These are phyloP conservation scores for Glycyrrhiza uralensis DNA, from an alignment of 306 rosid species.

Conservation along the genomic window DNA sequence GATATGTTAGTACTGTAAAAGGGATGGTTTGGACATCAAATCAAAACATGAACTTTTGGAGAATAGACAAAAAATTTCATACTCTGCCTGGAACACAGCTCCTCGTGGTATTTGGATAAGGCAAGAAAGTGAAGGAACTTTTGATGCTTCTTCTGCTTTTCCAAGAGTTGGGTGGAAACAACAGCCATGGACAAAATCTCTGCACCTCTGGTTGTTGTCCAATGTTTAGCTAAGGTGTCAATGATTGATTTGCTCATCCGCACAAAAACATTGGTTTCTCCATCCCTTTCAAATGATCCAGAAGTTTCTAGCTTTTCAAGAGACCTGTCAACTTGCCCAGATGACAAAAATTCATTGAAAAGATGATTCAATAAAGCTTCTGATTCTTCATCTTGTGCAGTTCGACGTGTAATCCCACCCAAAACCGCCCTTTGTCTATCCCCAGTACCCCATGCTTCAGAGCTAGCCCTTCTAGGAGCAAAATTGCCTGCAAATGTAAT, in stretches of 20 bases:
- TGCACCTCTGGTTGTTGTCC: slow-evolving; percentile 98
- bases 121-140: slow-evolving; percentile 95
- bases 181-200: slow-evolving; percentile 94
- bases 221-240: slow-evolving; percentile 95
- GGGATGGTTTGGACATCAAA: slow-evolving; percentile 11
- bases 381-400: slow-evolving; percentile 86
- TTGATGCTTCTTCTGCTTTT: slow-evolving; percentile 83
- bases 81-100: slow-evolving; percentile 93
- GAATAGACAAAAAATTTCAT: slow-evolving; percentile 33
- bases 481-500: slow-evolving; percentile 57
- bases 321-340: slow-evolving; percentile 74
- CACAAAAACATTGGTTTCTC: slow-evolving; percentile 83
- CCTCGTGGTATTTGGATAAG: slow-evolving; percentile 91
- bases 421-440: slow-evolving; percentile 61
- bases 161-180: slow-evolving; percentile 81
- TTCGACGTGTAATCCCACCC: slow-evolving; percentile 61
- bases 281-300: slow-evolving; percentile 90
- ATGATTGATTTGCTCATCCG: slow-evolving; percentile 87
- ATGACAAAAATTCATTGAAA: slow-evolving; percentile 72
- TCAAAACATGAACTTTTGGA: slow-evolving; percentile 21
- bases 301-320: slow-evolving; percentile 72
- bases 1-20: slow-evolving; percentile 10
- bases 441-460: slow-evolving; percentile 79
- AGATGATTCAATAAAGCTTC: slow-evolving; percentile 78
- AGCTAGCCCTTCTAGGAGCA: slow-evolving; percentile 70